These are phyloP conservation scores for Phaseolus coccineus DNA, from an alignment of 331 rosid genomes.

Conservation along the genomic window DNA sequence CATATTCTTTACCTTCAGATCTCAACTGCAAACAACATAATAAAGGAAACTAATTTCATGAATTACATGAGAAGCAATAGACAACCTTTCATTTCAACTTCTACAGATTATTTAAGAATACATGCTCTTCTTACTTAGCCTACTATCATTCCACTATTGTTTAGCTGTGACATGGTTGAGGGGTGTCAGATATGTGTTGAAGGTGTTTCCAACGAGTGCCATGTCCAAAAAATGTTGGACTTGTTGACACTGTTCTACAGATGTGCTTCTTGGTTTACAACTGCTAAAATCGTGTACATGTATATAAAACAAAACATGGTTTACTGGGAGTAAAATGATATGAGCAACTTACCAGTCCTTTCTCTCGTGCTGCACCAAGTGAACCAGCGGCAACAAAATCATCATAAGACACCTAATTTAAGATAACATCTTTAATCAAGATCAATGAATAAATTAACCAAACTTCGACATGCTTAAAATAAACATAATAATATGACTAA, in stretches of 20 bases:
- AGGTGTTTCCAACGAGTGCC: no score
- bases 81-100: background rate
- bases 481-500: background rate
- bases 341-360: conserved; percentile 82
- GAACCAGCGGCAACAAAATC: conserved; percentile 92
- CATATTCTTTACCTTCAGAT: conserved; percentile 94
- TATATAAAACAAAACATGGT: conserved; percentile 8
- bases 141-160: background rate
- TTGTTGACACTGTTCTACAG: no score
- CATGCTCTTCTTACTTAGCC: conserved; percentile 9
- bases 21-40: conserved; percentile 72
- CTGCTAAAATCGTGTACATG: conserved; percentile 3
- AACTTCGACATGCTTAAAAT: conserved; percentile 7
- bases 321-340: conserved; percentile 24
- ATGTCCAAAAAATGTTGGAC: no score
- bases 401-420: conserved; percentile 75
- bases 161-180: no score
- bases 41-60: background rate
- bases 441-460: background rate
- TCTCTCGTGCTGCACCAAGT: conserved; percentile 91
- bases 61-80: background rate
- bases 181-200: no score
- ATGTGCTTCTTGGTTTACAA: no score
- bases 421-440: conserved; percentile 18
- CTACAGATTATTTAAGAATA: conserved; percentile 3